A percentile compares a stretch with the other conserved stretches of the same genome.
Conservation (phyloP, 768 basidiomycete genomes). For the Suillus americanus region DNA sequence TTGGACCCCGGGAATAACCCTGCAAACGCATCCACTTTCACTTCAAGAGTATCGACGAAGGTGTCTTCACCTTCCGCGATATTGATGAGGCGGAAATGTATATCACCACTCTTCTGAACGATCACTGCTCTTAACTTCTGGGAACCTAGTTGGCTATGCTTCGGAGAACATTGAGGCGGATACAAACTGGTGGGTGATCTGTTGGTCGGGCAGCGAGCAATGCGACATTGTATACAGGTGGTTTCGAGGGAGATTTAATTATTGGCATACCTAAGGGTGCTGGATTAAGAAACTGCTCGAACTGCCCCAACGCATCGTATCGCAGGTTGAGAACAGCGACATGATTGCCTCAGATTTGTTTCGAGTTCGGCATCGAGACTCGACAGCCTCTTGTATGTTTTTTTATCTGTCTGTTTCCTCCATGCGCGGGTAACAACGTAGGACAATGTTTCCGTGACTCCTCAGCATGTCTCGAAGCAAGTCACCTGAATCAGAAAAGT, state of each 20-base stretch:
- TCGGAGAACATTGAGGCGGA: conserved; percentile 83
- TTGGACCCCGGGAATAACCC: conserved; percentile 43
- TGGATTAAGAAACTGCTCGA: conserved; percentile 58
- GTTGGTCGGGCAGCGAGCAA: conserved; percentile 63
- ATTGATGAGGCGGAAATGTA: conserved; percentile 87
- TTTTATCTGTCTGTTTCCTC: not conserved
- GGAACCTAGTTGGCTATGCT: conserved; percentile 69
- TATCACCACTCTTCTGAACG: conserved; percentile 69
- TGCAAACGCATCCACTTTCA: conserved; percentile 39
- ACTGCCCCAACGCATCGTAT: conserved; percentile 51
- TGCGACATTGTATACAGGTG: conserved; percentile 53
- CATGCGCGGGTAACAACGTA: not conserved
- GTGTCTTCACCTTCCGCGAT: conserved; percentile 81
- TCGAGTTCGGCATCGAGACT: not conserved
- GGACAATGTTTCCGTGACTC: not conserved
- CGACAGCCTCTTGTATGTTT: not conserved
- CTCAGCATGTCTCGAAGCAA: not conserved
- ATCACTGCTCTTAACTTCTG: conserved; percentile 67
- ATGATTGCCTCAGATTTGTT: conserved; percentile 54
- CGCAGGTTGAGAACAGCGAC: conserved; percentile 59
- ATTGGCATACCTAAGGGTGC: too few species aligned
- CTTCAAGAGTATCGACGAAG: conserved; percentile 77
- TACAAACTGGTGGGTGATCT: conserved; percentile 74
- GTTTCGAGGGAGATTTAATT: conserved; percentile 75
- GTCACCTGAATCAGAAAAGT: not conserved